Evolutionary conservation across 2,329 filamentous ascomycete species (phyloP).

Genomic region (Trichoderma arundinaceum): DNA sequence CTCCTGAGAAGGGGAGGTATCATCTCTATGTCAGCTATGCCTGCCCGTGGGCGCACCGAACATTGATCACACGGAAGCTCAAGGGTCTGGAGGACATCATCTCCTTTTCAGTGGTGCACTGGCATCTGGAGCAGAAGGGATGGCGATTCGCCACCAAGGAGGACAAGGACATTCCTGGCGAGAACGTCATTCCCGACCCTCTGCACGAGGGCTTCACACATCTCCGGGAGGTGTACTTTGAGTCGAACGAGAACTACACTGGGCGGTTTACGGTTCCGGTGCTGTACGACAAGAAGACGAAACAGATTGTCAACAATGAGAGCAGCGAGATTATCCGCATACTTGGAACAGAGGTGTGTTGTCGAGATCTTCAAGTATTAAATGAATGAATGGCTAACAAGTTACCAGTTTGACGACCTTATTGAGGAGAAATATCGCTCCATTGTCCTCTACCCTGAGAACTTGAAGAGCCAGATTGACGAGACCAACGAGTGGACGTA

Average conservation of each 20-base stretch:
- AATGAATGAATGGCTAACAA: neutral
- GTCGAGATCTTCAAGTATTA: neutral
- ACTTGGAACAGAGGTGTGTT: conserved; percentile 72
- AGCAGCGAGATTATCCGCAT: conserved; percentile 92
- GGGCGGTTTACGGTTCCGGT: conserved; percentile 89
- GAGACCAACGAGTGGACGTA: conserved; percentile 82
- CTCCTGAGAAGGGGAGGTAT: conserved; percentile 86
- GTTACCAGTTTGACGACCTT: conserved; percentile 69
- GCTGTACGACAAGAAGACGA: conserved; percentile 77
- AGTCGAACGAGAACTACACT: conserved; percentile 70
- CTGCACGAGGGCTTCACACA: conserved; percentile 72
- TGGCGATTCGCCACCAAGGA: conserved; percentile 81
- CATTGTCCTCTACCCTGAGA: conserved; percentile 70
- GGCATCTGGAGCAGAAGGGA: conserved; percentile 76
- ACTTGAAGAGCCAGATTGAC: conserved; percentile 73
- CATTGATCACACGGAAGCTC: conserved; percentile 84
- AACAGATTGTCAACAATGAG: conserved; percentile 88
- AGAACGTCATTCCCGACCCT: conserved; percentile 70
- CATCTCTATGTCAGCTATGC: conserved; percentile 95
- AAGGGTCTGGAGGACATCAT: conserved; percentile 92
- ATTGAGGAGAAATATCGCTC: conserved; percentile 63
- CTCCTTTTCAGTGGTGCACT: conserved; percentile 82
- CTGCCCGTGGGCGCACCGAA: conserved; percentile 90
- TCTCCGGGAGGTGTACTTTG: conserved; percentile 81
- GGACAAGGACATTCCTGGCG: conserved; percentile 58